Evolutionary conservation across 305 asterid genomes (phyloP), one percentile per base, ranked within the genome.

Genomic region (Coffea humblotiana): DNA sequence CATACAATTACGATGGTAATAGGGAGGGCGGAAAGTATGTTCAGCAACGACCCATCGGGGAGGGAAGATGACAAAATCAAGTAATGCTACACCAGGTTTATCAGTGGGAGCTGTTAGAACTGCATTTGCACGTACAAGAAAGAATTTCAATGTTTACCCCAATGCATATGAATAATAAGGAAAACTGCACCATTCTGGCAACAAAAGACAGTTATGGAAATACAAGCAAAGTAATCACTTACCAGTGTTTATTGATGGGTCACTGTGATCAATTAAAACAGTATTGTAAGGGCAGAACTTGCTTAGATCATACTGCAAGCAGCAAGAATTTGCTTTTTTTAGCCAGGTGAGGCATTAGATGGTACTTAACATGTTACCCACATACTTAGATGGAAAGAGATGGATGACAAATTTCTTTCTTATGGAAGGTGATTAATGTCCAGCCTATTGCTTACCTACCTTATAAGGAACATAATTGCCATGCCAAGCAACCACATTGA

Each of bases 241-340:
- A 94, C 99, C 98, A 85, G 98, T 96, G 80, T 96, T 96, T 84
- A 96, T 94, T 43, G 99, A 96, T 52, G 99, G 99, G 83, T 96
- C 99, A 69, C 93, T 88, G 82, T 94, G 99, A 88, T 96, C 98
- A 63, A 92, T 64, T 90, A 96, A 80, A 83, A 96, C 99, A 3
- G 99, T 96, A 80, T 96, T 96, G 80, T 90, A 94, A 2, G 99
- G 99, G 86, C 97, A 92, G 88, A 94, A 96, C 87, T 91, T 92
- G 92, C 91, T 90, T 81, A 96, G 88, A 83, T 91, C 97, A 85
- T 96, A 96, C 99, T 96, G 95, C 87, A 86, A 86, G 75, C 82
- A 80, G 47, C 60, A 73, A 83, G 69, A 65, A 32, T 51, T 61
- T 79, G 79, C 40, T 65, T 80, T 74, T 80, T 74, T 89, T 85